Percentiles rank a stretch among this genome's conserved stretches.
These are phyloP conservation scores for Trametes villosa DNA, from an alignment of 768 basidiomycete genomes.

Conservation along the genomic window DNA sequence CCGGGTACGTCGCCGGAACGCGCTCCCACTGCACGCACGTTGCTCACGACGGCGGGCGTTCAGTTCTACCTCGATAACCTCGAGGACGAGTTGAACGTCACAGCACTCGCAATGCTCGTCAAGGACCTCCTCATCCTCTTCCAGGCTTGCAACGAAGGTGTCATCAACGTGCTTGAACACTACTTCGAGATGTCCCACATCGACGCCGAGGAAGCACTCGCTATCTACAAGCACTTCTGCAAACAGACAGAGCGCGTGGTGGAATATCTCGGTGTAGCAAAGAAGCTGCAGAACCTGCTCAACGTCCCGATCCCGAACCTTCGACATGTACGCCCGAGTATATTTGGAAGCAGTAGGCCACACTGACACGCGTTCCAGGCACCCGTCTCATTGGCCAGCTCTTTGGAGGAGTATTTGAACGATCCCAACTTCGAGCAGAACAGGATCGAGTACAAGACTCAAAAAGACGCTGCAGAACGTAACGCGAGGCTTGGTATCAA, in stretches of 20 bases:
- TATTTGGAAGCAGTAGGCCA: background rate
- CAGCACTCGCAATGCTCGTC: constrained; percentile 90
- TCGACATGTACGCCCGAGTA: constrained; percentile 67
- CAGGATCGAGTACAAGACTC: constrained; percentile 86
- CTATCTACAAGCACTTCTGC: constrained; percentile 93
- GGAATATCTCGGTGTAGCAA: constrained; percentile 90
- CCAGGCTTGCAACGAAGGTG: constrained; percentile 96
- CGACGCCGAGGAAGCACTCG: constrained; percentile 86
- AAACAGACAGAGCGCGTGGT: constrained; percentile 91
- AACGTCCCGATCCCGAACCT: constrained; percentile 94
- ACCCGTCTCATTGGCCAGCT: constrained; percentile 90
- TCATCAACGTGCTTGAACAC: constrained; percentile 85
- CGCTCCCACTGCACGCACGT: constrained; percentile 2
- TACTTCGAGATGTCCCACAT: constrained; percentile 98
- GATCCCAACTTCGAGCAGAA: constrained; percentile 98
- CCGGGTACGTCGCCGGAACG: constrained; percentile 57
- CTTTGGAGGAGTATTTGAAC: constrained; percentile 93
- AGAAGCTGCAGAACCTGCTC: constrained; percentile 89
- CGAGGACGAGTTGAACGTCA: constrained; percentile 88
- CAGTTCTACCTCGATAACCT: constrained; percentile 95
- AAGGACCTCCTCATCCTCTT: constrained; percentile 96
- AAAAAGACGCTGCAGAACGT: constrained; percentile 67
- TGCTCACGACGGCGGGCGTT: background rate
- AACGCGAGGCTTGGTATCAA: constrained; percentile 33
- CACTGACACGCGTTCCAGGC: constrained; percentile 75